phyloP scores from a whole-genome alignment of 306 rosid genomes.

The Carpinus viminea region DNA sequence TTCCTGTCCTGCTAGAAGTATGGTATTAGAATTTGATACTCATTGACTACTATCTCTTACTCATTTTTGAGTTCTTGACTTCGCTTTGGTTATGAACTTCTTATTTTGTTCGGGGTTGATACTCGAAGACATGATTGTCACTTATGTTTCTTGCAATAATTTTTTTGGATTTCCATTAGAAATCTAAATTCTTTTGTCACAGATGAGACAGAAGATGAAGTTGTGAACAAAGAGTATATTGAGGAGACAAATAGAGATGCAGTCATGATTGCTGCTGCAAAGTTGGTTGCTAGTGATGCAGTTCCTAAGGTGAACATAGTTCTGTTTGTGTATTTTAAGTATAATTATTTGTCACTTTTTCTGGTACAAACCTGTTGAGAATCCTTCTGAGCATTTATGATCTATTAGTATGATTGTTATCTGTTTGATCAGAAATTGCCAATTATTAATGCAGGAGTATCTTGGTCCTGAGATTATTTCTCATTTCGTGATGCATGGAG shows the following conservation, averaged over 20 bases:
- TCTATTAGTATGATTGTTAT: not conserved
- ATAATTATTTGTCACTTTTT: conserved; percentile 7
- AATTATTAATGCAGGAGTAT: conserved; percentile 62
- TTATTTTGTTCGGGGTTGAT: conserved; percentile 23
- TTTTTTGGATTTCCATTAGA: conserved; percentile 14
- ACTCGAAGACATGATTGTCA: conserved; percentile 4
- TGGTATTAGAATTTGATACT: not conserved
- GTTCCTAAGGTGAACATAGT: conserved; percentile 65
- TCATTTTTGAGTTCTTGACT: conserved; percentile 18
- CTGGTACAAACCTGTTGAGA: conserved; percentile 6
- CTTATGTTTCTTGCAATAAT: conserved; percentile 9
- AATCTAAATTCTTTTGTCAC: conserved; percentile 28
- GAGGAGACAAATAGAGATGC: conserved; percentile 81
- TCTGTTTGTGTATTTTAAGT: not conserved
- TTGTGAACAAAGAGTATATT: conserved; percentile 62
- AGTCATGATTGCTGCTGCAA: conserved; percentile 75
- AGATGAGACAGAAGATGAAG: conserved; percentile 91
- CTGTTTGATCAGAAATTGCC: conserved; percentile 21
- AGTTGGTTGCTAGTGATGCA: conserved; percentile 57
- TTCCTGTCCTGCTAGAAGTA: not conserved
- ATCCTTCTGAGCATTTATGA: not conserved
- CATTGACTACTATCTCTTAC: conserved; percentile 7
- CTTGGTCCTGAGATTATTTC: conserved; percentile 88
- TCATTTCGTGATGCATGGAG: conserved; percentile 78
- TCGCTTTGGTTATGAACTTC: conserved; percentile 14